Percentiles rank a stretch among this genome's conserved stretches.
Conservation (phyloP, 2,329 filamentous ascomycete genomes). For the Nemania abortiva region DNA sequence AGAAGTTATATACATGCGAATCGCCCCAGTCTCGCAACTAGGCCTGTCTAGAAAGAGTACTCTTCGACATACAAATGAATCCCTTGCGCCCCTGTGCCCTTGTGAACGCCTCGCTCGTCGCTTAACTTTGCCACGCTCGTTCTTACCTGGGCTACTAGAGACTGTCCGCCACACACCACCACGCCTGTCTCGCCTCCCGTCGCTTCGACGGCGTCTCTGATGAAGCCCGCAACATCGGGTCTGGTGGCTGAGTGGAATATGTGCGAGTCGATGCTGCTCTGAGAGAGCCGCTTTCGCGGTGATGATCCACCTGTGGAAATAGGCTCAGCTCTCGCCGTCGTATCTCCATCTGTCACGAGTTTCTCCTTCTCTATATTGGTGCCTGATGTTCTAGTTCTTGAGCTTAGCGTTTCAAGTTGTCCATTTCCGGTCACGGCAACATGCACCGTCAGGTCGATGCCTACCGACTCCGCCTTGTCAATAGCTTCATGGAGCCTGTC, state of each 20-base stretch:
- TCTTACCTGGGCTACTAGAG: constrained; percentile 65
- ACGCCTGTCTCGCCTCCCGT: constrained; percentile 72
- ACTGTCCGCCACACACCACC: constrained; percentile 69
- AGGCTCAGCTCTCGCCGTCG: constrained; percentile 47
- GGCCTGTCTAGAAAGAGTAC: constrained; percentile 62
- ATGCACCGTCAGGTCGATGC: constrained; percentile 64
- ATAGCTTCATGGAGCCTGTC: constrained; percentile 62
- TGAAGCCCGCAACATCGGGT: constrained; percentile 64
- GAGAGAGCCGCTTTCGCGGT: constrained; percentile 38
- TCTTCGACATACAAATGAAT: constrained; percentile 72
- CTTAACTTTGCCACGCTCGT: constrained; percentile 68
- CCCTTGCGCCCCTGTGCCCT: constrained; percentile 72
- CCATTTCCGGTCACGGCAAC: constrained; percentile 64
- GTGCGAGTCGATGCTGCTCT: constrained; percentile 54
- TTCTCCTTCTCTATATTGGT: constrained; percentile 45
- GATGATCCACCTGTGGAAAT: constrained; percentile 30
- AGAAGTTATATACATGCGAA: constrained; percentile 3
- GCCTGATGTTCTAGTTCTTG: constrained; percentile 36
- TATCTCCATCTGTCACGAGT: constrained; percentile 22
- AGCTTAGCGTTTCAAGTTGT: constrained; percentile 43
- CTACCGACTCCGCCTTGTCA: constrained; percentile 56
- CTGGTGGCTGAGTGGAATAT: constrained; percentile 61
- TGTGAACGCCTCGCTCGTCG: constrained; percentile 73
- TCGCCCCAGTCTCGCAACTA: background rate
- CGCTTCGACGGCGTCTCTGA: constrained; percentile 66